These are phyloP conservation scores for Heterobasidion occidentale DNA, from an alignment of 1,284 basidiomycete species.

Conservation along the genomic window DNA sequence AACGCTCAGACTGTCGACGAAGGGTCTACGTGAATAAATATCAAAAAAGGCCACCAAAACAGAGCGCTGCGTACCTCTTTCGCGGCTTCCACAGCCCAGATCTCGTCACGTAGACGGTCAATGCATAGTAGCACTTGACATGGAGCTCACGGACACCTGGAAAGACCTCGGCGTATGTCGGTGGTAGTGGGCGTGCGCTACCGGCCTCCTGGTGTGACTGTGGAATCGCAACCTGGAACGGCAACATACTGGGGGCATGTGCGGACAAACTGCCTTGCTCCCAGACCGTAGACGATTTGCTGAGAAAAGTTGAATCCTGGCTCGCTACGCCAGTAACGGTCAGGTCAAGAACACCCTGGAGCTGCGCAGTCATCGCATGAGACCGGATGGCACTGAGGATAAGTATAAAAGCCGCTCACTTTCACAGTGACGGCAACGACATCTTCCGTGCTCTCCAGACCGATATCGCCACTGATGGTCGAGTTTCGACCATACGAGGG, in stretches of 20 bases:
- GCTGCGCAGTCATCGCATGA: slow-evolving; percentile 22
- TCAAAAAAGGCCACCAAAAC: slow-evolving; percentile 1
- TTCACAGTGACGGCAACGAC: slow-evolving; percentile 13
- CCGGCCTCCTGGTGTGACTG: slow-evolving; percentile 29
- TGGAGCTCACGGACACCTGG: slow-evolving; percentile 25
- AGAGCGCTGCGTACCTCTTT: slow-evolving; percentile 8
- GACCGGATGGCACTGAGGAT: not conserved
- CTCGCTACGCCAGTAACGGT: slow-evolving; percentile 31
- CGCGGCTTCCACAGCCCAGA: slow-evolving; percentile 2
- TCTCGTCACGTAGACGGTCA: slow-evolving; percentile 27
- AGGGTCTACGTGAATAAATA: not conserved
- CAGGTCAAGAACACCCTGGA: slow-evolving; percentile 42
- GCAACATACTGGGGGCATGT: slow-evolving; percentile 37
- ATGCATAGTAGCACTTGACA: slow-evolving; percentile 25
- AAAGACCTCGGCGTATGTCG: slow-evolving; percentile 34
- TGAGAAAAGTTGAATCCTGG: slow-evolving; percentile 24
- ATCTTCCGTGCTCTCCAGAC: slow-evolving; percentile 9
- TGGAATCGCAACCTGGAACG: slow-evolving; percentile 42
- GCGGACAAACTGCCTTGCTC: slow-evolving; percentile 15
- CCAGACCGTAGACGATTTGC: slow-evolving; percentile 35
- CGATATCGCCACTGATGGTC: slow-evolving; percentile 14
- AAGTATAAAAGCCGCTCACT: slow-evolving; percentile 6
- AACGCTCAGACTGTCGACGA: slow-evolving; percentile 18
- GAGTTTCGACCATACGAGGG: slow-evolving; percentile 16
- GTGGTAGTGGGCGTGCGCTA: slow-evolving; percentile 34